These are phyloP conservation scores for Wickerhamiella allomyrinae DNA, from an alignment of 805 yeast genomes.

Conservation along the genomic window DNA sequence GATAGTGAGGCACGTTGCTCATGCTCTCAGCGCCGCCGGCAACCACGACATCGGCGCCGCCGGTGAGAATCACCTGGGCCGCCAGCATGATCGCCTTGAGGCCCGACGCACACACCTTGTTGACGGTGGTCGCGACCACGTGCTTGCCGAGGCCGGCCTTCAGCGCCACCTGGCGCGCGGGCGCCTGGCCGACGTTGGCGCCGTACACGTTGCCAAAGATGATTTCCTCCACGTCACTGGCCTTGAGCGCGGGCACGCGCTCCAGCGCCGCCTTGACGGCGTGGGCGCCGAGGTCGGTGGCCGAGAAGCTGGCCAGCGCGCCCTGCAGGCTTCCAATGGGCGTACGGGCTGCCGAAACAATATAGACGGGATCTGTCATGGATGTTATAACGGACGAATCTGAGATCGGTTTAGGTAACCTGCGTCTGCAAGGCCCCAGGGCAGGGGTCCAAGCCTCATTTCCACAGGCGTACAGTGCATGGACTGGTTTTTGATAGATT, in stretches of 20 bases:
- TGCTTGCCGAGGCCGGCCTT: constrained; percentile 73
- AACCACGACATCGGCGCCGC: constrained; percentile 81
- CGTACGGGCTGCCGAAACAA: constrained; percentile 84
- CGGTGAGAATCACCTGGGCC: constrained; percentile 79
- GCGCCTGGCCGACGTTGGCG: constrained; percentile 93
- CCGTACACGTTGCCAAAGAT: constrained; percentile 84
- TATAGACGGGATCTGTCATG: constrained; percentile 42
- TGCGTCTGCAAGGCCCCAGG: too few relatives aligned
- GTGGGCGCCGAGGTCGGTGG: constrained; percentile 78
- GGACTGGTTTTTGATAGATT: too few relatives aligned
- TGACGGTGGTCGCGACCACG: constrained; percentile 77
- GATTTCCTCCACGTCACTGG: constrained; percentile 47
- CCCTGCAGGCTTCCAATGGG: constrained; percentile 96
- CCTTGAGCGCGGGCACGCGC: constrained; percentile 15
- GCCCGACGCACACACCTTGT: constrained; percentile 97
- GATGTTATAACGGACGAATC: too few relatives aligned
- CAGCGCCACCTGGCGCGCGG: constrained; percentile 94
- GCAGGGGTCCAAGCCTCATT: too few relatives aligned
- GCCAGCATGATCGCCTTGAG: constrained; percentile 82
- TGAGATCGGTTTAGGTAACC: too few relatives aligned
- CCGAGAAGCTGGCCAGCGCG: constrained; percentile 53
- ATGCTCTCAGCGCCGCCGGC: constrained; percentile 98
- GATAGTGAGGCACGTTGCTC: constrained; percentile 89
- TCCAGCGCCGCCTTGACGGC: constrained; percentile 47
- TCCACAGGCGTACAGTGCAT: too few relatives aligned